These are phyloP conservation scores for Pleurotus tuoliensis DNA, from an alignment of 768 basidiomycete genomes.

Conservation along the genomic window DNA sequence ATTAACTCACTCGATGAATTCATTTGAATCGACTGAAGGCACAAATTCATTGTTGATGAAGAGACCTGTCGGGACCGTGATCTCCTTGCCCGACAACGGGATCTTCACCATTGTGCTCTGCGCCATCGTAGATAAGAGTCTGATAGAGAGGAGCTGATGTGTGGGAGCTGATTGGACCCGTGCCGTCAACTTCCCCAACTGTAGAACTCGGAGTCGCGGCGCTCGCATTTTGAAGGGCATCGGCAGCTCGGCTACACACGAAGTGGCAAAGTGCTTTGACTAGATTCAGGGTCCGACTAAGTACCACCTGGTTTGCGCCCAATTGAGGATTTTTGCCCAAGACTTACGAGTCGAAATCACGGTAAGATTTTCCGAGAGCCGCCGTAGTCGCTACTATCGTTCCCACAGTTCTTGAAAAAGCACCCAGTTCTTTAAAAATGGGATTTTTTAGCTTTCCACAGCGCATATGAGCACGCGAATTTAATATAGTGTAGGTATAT, in stretches of 20 bases:
- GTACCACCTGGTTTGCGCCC: background rate
- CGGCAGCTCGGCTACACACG: background rate
- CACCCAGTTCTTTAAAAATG: too few species aligned
- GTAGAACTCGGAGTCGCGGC: background rate
- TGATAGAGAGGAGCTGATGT: slow-evolving; percentile 1
- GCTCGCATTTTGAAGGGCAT: background rate
- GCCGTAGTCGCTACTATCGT: too few species aligned
- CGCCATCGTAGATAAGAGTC: slow-evolving; percentile 33
- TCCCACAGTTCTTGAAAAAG: too few species aligned
- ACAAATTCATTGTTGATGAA: slow-evolving; percentile 93
- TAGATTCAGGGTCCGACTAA: background rate
- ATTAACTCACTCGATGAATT: slow-evolving; percentile 55
- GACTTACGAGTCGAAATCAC: too few species aligned
- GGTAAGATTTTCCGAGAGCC: too few species aligned
- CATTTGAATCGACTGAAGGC: slow-evolving; percentile 63
- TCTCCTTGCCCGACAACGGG: slow-evolving; percentile 39
- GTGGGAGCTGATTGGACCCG: background rate
- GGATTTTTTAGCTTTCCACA: too few species aligned
- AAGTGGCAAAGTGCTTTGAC: background rate
- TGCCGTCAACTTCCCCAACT: background rate
- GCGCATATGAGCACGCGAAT: too few species aligned
- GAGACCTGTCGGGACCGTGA: slow-evolving; percentile 74
- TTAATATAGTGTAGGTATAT: too few species aligned
- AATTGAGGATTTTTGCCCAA: too few species aligned
- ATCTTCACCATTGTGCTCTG: slow-evolving; percentile 35